phyloP scores from a whole-genome alignment of 176 grass and related monocot species.

The Elymus sibiricus region DNA sequence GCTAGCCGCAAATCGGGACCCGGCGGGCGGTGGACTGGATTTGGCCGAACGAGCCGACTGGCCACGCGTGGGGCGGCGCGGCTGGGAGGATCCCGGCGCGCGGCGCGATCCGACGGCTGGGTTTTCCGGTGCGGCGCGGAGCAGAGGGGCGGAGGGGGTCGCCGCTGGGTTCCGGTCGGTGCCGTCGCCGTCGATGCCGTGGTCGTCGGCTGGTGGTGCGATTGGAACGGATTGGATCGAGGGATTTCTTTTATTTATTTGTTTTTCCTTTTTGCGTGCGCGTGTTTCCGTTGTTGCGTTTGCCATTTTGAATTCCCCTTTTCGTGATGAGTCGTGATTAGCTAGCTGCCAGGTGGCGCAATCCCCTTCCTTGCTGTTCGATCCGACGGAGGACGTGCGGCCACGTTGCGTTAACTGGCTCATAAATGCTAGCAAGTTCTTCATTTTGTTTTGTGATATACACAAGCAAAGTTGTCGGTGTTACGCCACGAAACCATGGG shows the following conservation, averaged over 20 bases:
- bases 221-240: slow-evolving; percentile 12
- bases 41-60: not conserved
- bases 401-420: not conserved
- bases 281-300: not conserved
- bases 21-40: not conserved
- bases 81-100: not conserved
- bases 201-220: not conserved
- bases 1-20: not conserved
- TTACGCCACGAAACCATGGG: too few species aligned
- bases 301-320: not conserved
- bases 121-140: not conserved
- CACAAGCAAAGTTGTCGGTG: too few species aligned
- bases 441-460: too few species aligned
- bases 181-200: not conserved
- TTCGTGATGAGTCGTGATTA: not conserved
- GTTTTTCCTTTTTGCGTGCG: not conserved
- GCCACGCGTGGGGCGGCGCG: not conserved
- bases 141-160: not conserved
- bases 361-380: not conserved
- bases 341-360: not conserved
- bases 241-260: not conserved
- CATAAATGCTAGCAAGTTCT: not conserved
- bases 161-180: not conserved
- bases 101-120: not conserved
- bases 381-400: not conserved